Evolutionary conservation across 208 protist genomes (phyloP).

Genomic region (Crithidia thermophila): DNA sequence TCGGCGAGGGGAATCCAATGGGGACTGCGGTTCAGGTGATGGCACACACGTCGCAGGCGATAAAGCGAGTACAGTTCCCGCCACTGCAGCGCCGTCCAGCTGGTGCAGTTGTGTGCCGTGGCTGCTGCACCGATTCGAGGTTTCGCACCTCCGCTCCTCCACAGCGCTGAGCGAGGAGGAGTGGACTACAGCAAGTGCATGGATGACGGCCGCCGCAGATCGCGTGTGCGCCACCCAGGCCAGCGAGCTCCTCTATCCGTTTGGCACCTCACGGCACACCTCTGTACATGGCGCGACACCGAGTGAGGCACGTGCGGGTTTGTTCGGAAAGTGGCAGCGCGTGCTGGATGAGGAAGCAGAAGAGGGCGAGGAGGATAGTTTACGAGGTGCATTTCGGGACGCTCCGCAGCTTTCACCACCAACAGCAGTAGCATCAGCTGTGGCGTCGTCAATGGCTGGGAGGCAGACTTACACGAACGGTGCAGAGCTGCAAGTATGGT

Average conservation of each 20-base stretch:
- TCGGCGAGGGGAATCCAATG: background rate
- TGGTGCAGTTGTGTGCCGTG: slow-evolving; percentile 35
- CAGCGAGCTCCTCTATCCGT: slow-evolving; percentile 16
- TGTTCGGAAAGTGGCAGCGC: slow-evolving; percentile 26
- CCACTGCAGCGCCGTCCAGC: background rate
- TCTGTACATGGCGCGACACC: no score
- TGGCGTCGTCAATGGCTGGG: background rate
- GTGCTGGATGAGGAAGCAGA: slow-evolving; percentile 12
- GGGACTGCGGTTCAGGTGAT: background rate
- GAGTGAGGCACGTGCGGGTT: background rate
- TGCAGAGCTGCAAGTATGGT: background rate
- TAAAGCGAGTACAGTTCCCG: no score
- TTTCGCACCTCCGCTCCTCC: background rate
- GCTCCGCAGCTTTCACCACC: background rate
- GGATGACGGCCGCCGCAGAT: slow-evolving; percentile 38
- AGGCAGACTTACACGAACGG: background rate
- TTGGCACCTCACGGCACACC: background rate
- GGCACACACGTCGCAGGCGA: no score
- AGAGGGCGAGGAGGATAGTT: background rate
- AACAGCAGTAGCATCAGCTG: background rate
- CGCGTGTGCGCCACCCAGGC: slow-evolving; percentile 32
- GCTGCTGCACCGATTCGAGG: slow-evolving; percentile 28
- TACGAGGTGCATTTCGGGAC: background rate
- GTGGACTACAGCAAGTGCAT: slow-evolving; percentile 26
- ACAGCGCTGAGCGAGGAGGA: background rate